Conservation (phyloP, 1,284 basidiomycete species). For the Naganishia albida region DNA sequence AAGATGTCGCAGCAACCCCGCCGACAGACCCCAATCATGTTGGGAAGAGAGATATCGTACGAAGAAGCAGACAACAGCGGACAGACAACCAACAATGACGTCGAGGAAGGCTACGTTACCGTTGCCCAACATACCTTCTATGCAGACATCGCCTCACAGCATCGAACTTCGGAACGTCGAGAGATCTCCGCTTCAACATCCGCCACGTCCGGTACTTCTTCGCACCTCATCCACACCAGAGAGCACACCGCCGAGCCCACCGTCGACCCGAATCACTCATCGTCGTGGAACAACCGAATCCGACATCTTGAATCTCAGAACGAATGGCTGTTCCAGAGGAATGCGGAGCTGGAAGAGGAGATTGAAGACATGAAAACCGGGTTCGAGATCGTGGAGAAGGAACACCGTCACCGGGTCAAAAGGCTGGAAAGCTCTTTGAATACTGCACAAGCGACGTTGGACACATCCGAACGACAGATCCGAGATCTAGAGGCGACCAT, state of each 20-base stretch:
- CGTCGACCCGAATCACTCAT: background rate
- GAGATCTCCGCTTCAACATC: slow-evolving; percentile 3
- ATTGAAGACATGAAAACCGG: slow-evolving; percentile 9
- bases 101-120: slow-evolving; percentile 3
- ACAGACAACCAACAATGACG: background rate
- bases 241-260: background rate
- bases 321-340: slow-evolving; percentile 31
- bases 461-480: slow-evolving; percentile 25
- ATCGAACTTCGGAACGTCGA: background rate
- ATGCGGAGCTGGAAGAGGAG: slow-evolving; percentile 28
- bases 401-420: slow-evolving; percentile 3
- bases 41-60: background rate
- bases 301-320: slow-evolving; percentile 20
- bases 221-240: slow-evolving; percentile 1
- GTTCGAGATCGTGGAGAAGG: slow-evolving; percentile 3
- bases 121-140: background rate
- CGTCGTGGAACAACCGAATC: background rate
- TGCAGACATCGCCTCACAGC: background rate
- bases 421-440: slow-evolving; percentile 18
- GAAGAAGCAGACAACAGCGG: background rate
- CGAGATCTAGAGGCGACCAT: slow-evolving; percentile 12
- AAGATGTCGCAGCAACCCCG: background rate
- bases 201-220: slow-evolving; percentile 1
- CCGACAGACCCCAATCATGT: background rate
- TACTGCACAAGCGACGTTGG: slow-evolving; percentile 14